Conservation (phyloP, 2,329 filamentous ascomycete genomes). For the Botrytis hyacinthi region DNA sequence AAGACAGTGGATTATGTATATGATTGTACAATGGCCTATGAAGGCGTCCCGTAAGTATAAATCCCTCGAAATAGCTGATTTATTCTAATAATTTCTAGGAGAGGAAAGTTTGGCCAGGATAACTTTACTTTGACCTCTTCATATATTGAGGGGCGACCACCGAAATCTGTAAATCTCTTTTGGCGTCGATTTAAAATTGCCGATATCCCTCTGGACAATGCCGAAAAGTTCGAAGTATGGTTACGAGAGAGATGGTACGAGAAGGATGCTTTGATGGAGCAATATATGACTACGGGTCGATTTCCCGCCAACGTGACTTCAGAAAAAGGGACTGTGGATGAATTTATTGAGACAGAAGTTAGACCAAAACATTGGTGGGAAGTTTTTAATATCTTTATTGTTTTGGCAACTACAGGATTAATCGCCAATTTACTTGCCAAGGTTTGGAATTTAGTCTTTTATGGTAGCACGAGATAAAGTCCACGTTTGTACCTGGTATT, state of each 20-base stretch:
- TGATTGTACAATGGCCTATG: constrained; percentile 93
- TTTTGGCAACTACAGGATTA: constrained; percentile 34
- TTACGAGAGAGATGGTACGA: constrained; percentile 83
- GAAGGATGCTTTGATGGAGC: constrained; percentile 85
- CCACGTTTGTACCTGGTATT: neutral
- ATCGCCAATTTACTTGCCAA: constrained; percentile 32
- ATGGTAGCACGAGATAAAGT: neutral
- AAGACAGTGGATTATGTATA: constrained; percentile 79
- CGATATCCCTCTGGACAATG: constrained; percentile 76
- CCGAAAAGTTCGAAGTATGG: constrained; percentile 78
- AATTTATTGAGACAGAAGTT: constrained; percentile 39
- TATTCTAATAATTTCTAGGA: constrained; percentile 38
- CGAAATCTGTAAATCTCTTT: constrained; percentile 94
- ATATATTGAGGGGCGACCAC: constrained; percentile 83
- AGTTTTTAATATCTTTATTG: constrained; percentile 37
- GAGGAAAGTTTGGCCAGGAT: constrained; percentile 82
- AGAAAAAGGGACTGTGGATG: constrained; percentile 25
- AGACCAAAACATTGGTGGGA: constrained; percentile 37
- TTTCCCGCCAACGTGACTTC: constrained; percentile 57
- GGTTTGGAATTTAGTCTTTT: constrained; percentile 27
- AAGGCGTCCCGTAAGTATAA: constrained; percentile 75
- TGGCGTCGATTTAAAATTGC: constrained; percentile 83
- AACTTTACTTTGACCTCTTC: constrained; percentile 84
- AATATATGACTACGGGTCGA: constrained; percentile 72
- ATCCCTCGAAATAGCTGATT: neutral